Conservation (phyloP, 139 green algal genomes). For the Desmodesmus armatus region DNA sequence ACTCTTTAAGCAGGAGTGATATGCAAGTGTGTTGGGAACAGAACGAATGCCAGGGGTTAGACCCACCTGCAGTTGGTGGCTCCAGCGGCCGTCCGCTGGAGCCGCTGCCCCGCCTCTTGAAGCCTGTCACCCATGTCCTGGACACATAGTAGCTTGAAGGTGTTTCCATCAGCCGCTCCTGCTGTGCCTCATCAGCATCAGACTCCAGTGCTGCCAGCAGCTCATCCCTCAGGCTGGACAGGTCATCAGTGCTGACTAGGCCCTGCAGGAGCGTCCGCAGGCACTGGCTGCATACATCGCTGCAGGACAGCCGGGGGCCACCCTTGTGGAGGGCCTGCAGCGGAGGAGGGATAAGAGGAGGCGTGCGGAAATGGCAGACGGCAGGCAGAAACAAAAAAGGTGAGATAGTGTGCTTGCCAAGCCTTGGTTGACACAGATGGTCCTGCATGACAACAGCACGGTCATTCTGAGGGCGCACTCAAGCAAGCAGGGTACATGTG, state of each 20-base stretch:
- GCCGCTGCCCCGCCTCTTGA: constrained; percentile 25
- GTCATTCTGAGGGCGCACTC: too few relatives aligned
- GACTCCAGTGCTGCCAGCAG: constrained; percentile 37
- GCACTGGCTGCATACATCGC: constrained; percentile 54
- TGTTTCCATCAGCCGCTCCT: neutral
- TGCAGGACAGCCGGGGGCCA: neutral
- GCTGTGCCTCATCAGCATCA: constrained; percentile 16
- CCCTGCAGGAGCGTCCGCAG: constrained; percentile 47
- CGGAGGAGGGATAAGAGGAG: too few relatives aligned
- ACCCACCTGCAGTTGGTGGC: constrained; percentile 27
- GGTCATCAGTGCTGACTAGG: constrained; percentile 21
- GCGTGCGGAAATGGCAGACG: too few relatives aligned
- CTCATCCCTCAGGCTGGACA: constrained; percentile 10
- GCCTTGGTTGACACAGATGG: too few relatives aligned
- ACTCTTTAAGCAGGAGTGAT: too few relatives aligned
- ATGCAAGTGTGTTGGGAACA: too few relatives aligned
- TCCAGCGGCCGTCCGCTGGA: constrained; percentile 7
- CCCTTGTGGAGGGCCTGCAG: constrained; percentile 22
- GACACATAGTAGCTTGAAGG: constrained; percentile 43
- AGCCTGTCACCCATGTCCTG: constrained; percentile 59
- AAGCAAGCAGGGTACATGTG: too few relatives aligned
- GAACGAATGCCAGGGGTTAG: neutral
- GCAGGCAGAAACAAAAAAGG: too few relatives aligned
- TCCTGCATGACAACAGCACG: too few relatives aligned
- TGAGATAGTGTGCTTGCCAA: too few relatives aligned